Evolutionary conservation across 2,329 filamentous ascomycete species (phyloP), one percentile per base, ranked within the genome.

Genomic region (Colletotrichum sublineola): DNA sequence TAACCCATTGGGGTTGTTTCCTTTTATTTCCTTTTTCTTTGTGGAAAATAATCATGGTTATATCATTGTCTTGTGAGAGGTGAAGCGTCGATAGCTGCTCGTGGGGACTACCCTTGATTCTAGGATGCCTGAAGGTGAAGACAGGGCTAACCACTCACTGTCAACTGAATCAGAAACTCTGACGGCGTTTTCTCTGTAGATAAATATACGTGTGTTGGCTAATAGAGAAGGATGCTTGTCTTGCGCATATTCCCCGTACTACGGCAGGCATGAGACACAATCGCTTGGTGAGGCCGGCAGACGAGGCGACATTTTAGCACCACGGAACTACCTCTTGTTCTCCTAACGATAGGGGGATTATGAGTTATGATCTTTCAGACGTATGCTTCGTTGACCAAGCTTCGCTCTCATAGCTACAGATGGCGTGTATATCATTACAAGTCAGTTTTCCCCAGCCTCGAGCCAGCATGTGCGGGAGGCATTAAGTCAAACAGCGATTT

Each of bases 381-480:
- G 68, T 73, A 36, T 65, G 66, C 70, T 62, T 73, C 70, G 42
- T 73, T 73, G 61, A 70, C 48, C 67, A 48, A 73, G 61, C 67
- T 48, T 69, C 61, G 48, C 70, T 70, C 58, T 36, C 60, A 44
- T 68, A 56, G 67, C 70, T 70, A 65, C 67, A 73, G 60, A 69
- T 70, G 48, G 61, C 69, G 44, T 65, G 61, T 73, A 65, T 70
- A 73, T 73, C 70, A 65, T 73, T 73, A 73, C 70, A 70, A 63
- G 66, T 70, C 66, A 55, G 48, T 56, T 56, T 48, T 31, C 31
- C 50, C 55, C 66, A 42, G 55, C 60, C 52, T 42, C 60, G 31
- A 42, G 46, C 55, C 66, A 55, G 48, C 31, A 52, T 40, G 46
- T 31, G 40, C 67, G 24, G 29, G 29, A 56, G 18, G 14, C 55